Evolutionary conservation across 495 filamentous ascomycete genomes (phyloP), one percentile per base, ranked within the genome.

Genomic region (Aspergillus cavernicola): DNA sequence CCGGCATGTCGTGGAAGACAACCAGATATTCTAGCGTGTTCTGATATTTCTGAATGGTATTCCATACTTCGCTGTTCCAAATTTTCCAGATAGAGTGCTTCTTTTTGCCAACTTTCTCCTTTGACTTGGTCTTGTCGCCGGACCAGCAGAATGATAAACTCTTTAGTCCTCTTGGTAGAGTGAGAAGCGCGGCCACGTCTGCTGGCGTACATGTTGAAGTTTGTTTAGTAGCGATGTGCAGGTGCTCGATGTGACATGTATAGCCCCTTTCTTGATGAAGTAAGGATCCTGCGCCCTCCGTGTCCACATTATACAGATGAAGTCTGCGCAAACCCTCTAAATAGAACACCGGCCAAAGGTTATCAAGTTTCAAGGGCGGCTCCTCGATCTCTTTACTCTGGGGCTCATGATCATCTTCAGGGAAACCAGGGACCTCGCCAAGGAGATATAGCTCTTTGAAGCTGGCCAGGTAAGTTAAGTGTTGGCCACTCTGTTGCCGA

Each of bases 161-260:
- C 4, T 24, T 53, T n/a, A 53, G 24, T 8, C 13, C 23, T 3
- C 6, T 4, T 29, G 51, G 51, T 2, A 53, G 20, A 13, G 41
- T 53, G n/a, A 53, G 32, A 15, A 53, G 16, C 5, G 41, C 33
- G 2, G 33, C 39, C 26, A 53, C 32, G 19, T 53, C 51, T 26
- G 15, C 29, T 7, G 31, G 19, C 12, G 19, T 38, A 22, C 51
- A 53, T 2, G 16, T 36, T 1, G 51, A 45, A 9, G 13, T 46
- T 16, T 31, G 22, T 19, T 53, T 46, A n/a, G 51, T 53, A 32
- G 51, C 41, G 18, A 52, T 19, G 22, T 52, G 50, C 8, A 52
- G 39, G 6, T 52, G 50, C 29, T 52, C 19, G 39, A 52, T 44
- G 24, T 52, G 18, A n/a, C 39, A 52, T 12, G 35, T 18, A 12